Evolutionary conservation across 148 eudicot species (phyloP).

Genomic region (Cornus suecica): DNA sequence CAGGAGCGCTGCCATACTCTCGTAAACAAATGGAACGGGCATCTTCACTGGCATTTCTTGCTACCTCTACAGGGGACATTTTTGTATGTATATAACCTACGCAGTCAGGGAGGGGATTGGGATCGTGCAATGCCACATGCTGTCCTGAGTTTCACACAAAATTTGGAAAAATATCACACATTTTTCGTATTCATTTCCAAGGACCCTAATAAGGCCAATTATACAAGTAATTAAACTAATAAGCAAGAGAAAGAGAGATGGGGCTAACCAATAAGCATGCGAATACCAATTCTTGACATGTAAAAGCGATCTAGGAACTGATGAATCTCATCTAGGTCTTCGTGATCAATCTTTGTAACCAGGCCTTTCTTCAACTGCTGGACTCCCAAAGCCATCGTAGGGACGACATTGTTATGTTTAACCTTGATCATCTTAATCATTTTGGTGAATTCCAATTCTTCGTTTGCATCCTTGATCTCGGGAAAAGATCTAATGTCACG

Average conservation of each 20-base stretch:
- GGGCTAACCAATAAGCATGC: slow-evolving; percentile 90
- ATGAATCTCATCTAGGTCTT: slow-evolving; percentile 74
- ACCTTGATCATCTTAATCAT: slow-evolving; percentile 91
- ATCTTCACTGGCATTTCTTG: slow-evolving; percentile 83
- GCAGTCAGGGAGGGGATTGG: slow-evolving; percentile 63
- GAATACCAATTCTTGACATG: slow-evolving; percentile 95
- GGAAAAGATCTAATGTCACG: slow-evolving; percentile 83
- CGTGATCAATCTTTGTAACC: slow-evolving; percentile 50
- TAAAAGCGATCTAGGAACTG: slow-evolving; percentile 94
- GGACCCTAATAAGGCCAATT: slow-evolving; percentile 3
- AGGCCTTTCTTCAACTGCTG: slow-evolving; percentile 85
- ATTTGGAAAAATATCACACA: slow-evolving; percentile 4
- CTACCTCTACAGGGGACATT: slow-evolving; percentile 90
- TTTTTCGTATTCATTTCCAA: slow-evolving; percentile 10
- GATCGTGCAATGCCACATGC: slow-evolving; percentile 92
- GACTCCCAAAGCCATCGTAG: slow-evolving; percentile 93
- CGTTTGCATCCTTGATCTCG: slow-evolving; percentile 60
- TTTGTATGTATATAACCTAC: slow-evolving; percentile 91
- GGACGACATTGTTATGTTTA: slow-evolving; percentile 95
- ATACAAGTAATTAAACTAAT: neutral
- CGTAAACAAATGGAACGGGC: slow-evolving; percentile 84
- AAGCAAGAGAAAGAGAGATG: slow-evolving; percentile 9
- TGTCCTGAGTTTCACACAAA: slow-evolving; percentile 59
- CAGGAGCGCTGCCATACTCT: slow-evolving; percentile 86
- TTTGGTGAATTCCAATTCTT: slow-evolving; percentile 78